These are phyloP conservation scores for Chaetomium cochliodes DNA, from an alignment of 495 filamentous ascomycete species.

Conservation along the genomic window DNA sequence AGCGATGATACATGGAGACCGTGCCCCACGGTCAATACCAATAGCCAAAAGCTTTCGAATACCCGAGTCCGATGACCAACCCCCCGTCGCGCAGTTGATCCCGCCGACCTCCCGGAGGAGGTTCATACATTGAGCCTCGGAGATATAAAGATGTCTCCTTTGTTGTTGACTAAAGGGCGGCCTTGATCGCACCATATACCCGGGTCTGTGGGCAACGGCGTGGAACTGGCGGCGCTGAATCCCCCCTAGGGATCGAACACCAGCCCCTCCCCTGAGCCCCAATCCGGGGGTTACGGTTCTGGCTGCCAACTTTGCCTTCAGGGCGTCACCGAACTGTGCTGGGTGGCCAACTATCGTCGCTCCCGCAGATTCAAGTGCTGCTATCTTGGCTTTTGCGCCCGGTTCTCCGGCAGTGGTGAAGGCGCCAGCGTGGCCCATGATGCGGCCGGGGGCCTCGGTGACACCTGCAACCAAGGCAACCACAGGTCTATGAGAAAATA, in stretches of 20 bases:
- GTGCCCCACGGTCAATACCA: constrained; percentile 61
- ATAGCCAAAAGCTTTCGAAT: constrained; percentile 53
- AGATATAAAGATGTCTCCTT: constrained; percentile 58
- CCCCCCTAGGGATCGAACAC: constrained; percentile 11
- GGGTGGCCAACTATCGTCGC: constrained; percentile 79
- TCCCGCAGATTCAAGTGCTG: constrained; percentile 65
- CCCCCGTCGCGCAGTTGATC: constrained; percentile 44
- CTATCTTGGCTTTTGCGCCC: constrained; percentile 62
- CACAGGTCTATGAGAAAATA: constrained; percentile 59
- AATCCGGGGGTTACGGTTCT: background rate
- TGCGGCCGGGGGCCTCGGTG: constrained; percentile 60
- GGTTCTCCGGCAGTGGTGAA: constrained; percentile 68
- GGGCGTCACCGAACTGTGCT: constrained; percentile 70
- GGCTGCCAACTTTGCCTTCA: constrained; percentile 52
- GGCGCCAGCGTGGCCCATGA: constrained; percentile 90
- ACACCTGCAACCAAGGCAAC: constrained; percentile 74
- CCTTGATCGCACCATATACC: background rate
- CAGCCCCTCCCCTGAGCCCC: background rate
- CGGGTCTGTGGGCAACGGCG: constrained; percentile 38
- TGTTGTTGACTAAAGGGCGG: constrained; percentile 33
- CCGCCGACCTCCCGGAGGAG: constrained; percentile 54
- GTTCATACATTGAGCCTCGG: constrained; percentile 55
- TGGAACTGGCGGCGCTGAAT: constrained; percentile 50
- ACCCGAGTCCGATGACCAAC: constrained; percentile 33
- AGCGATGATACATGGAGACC: constrained; percentile 66